Conservation (phyloP, 2,329 filamentous ascomycete genomes). For the Aspergillus ibericus region DNA sequence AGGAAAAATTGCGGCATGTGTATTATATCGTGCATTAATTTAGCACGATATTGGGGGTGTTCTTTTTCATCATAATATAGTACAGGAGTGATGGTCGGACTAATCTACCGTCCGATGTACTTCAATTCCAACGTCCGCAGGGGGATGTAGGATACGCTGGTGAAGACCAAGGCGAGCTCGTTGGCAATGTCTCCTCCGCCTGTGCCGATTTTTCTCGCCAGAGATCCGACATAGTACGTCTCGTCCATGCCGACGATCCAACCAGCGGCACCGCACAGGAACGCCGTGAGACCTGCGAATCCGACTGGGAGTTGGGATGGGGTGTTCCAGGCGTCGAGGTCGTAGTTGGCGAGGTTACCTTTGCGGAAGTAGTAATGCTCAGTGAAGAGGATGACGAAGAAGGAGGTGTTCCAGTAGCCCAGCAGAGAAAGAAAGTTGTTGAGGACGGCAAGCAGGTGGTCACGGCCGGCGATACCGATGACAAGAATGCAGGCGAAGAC, state of each 20-base stretch:
- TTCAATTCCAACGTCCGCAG: constrained; percentile 52
- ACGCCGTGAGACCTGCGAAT: constrained; percentile 46
- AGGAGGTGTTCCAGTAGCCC: constrained; percentile 54
- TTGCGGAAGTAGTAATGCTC: constrained; percentile 53
- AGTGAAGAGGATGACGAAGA: constrained; percentile 50
- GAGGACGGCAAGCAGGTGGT: constrained; percentile 47
- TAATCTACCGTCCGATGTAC: constrained; percentile 41
- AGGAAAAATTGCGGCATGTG: too few relatives aligned
- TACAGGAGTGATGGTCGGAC: not conserved
- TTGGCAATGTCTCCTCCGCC: constrained; percentile 54
- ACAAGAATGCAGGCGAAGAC: constrained; percentile 49
- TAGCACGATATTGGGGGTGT: not conserved
- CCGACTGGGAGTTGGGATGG: constrained; percentile 47
- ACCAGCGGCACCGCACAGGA: constrained; percentile 47
- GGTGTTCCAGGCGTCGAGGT: constrained; percentile 53
- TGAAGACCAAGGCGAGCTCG: constrained; percentile 54
- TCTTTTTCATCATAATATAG: not conserved
- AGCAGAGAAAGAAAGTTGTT: constrained; percentile 52
- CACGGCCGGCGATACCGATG: constrained; percentile 45
- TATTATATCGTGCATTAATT: too few relatives aligned
- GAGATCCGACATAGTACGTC: constrained; percentile 55
- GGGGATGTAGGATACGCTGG: constrained; percentile 49
- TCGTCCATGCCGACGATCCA: constrained; percentile 61
- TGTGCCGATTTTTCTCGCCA: constrained; percentile 47
- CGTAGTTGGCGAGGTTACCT: constrained; percentile 46